Conservation (phyloP, 768 basidiomycete genomes). For the Termitomyces sp. region DNA sequence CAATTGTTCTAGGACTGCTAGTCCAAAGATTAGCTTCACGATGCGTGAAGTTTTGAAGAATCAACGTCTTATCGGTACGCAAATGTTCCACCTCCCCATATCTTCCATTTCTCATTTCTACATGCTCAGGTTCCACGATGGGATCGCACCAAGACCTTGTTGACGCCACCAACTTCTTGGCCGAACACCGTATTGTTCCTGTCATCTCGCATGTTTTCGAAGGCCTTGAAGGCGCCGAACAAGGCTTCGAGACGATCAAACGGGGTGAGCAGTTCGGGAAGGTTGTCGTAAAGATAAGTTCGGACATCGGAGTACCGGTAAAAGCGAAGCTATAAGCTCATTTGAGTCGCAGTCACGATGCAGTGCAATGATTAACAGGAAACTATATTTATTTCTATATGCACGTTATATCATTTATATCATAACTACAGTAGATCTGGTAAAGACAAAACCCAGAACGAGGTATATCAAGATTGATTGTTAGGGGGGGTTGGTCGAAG, state of each 20-base stretch:
- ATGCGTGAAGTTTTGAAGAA: conserved; percentile 80
- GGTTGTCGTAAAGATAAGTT: conserved; percentile 52
- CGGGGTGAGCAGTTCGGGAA: conserved; percentile 75
- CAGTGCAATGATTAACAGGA: conserved; percentile 3
- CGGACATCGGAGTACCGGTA: not conserved
- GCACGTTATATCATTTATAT: not conserved
- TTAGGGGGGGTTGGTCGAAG: not conserved
- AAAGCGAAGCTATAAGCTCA: conserved; percentile 10
- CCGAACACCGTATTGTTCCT: conserved; percentile 63
- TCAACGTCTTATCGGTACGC: conserved; percentile 66
- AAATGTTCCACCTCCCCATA: not conserved
- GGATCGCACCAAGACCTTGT: conserved; percentile 73
- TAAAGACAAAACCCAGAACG: not conserved
- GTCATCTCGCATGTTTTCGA: conserved; percentile 67
- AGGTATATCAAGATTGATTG: not conserved
- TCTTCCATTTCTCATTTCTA: not conserved
- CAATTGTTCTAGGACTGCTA: conserved; percentile 48
- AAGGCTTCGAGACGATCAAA: conserved; percentile 68
- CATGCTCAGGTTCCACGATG: conserved; percentile 70
- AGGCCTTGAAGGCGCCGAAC: conserved; percentile 57
- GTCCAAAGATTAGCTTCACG: conserved; percentile 56
- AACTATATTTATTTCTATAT: conserved; percentile 6
- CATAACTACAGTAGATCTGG: not conserved
- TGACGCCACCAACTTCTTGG: conserved; percentile 68
- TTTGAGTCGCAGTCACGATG: not conserved